Conservation (phyloP, 345 rosid genomes). For the Eucalyptus shirleyi region DNA sequence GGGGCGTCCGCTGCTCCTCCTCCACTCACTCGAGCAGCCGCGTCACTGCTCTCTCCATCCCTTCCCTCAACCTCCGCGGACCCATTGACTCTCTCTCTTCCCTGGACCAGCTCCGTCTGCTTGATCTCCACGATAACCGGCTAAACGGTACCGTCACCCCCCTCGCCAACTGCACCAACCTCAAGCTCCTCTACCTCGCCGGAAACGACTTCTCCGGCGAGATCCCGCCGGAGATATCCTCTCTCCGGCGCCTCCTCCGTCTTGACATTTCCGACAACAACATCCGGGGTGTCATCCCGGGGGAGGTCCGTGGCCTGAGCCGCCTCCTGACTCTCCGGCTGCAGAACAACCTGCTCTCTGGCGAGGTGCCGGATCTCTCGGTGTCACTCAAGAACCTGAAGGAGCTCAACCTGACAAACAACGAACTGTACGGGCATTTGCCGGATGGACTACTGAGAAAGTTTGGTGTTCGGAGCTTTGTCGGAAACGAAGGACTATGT, state of each 20-base stretch:
- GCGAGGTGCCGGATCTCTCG: constrained; percentile 68
- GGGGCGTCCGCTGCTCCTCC: constrained; percentile 69
- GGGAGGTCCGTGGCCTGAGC: constrained; percentile 34
- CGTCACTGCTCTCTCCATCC: constrained; percentile 44
- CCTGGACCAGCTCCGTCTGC: constrained; percentile 72
- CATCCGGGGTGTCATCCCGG: constrained; percentile 54
- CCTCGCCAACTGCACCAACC: constrained; percentile 51
- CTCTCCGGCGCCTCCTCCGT: constrained; percentile 48
- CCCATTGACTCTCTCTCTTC: constrained; percentile 52
- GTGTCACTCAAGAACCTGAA: constrained; percentile 18
- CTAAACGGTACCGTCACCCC: constrained; percentile 62
- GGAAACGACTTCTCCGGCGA: constrained; percentile 71
- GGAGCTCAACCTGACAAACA: constrained; percentile 58
- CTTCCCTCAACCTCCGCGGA: constrained; percentile 67
- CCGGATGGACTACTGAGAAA: constrained; percentile 39
- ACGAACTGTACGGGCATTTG: constrained; percentile 60
- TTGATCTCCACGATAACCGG: constrained; percentile 82
- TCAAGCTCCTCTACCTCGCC: constrained; percentile 64
- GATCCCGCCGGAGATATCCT: constrained; percentile 50
- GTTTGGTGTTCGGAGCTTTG: constrained; percentile 50
- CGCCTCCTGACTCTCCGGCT: constrained; percentile 64
- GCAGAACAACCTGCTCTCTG: constrained; percentile 74
- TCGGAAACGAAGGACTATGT: constrained; percentile 74
- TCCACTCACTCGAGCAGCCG: constrained; percentile 32
- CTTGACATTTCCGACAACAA: constrained; percentile 83